Evolutionary conservation across 169 alveolate genomes (phyloP), one percentile per base, ranked within the genome.

Genomic region (Babesia gibsoni): DNA sequence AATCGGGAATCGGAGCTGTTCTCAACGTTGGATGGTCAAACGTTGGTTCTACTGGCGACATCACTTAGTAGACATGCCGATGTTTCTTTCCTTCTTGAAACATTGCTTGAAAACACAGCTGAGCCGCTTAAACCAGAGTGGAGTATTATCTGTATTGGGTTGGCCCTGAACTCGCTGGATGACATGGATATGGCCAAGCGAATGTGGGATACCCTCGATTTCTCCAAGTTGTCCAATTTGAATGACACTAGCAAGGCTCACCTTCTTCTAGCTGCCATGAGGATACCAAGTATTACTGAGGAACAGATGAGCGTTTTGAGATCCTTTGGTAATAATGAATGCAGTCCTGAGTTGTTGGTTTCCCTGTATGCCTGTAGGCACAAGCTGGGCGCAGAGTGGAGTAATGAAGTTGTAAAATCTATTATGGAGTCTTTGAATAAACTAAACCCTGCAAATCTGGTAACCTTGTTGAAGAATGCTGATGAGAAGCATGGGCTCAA

Each of bases 31-130:
- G 83, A 72, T 42, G 67, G 53, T 23, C 68, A 59, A 22, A 72
- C 83, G 4, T 25, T 72, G 35, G 37, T 61, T 30, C 66, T 72
- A 49, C 74, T 72, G 32, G 65, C 67, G 42, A 72, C 83, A 14
- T 57, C 83, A 10, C 27, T 72, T 66, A 58, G 66, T 27, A 25
- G 67, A 30, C 67, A 72, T 27, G 57, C 23, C 25, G 65, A 72
- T 29, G 67, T 72, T 2, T 30, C 46, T 4, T 48, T 42, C 14
- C n/a, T 72, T 0, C 36, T 65, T 33, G 64, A 65, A 2, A 50
- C 74, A 3, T 20, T 49, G 65, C 22, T 65, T 16, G 42, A 16
- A 2, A 8, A 35, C 14, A 32, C 42, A 3, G 4, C 36, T 2
- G 66, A 29, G 46, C 23, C 37, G 63, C 35, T 56, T 32, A 52